A percentile compares a stretch with the other conserved stretches of the same genome.
Evolutionary conservation across 768 basidiomycete species (phyloP).

Genomic region (Mycena leptocephala): DNA sequence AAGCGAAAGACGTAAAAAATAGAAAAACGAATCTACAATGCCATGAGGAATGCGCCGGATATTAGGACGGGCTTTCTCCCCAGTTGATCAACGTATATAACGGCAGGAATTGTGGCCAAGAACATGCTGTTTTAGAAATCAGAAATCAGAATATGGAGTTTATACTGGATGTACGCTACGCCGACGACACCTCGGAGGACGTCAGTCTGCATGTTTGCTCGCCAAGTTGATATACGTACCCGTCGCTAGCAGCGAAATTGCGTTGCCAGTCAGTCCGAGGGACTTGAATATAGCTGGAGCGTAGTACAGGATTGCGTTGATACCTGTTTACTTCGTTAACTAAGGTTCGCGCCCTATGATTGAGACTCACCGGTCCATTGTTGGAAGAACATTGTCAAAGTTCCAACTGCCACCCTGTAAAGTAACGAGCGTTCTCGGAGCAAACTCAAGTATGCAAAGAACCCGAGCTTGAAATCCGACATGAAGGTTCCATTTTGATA

Average conservation of each 20-base stretch:
- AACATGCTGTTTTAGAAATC: constrained; percentile 69
- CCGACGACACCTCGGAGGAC: constrained; percentile 87
- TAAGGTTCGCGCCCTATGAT: neutral
- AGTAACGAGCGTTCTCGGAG: constrained; percentile 70
- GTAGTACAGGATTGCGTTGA: constrained; percentile 85
- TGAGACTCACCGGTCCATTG: constrained; percentile 73
- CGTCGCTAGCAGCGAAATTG: constrained; percentile 66
- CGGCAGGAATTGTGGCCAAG: constrained; percentile 85
- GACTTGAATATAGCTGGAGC: constrained; percentile 79
- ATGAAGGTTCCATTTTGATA: constrained; percentile 73
- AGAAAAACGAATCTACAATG: constrained; percentile 55
- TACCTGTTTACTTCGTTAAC: constrained; percentile 55
- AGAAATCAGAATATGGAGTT: neutral
- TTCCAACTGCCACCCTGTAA: constrained; percentile 75
- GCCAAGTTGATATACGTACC: no score
- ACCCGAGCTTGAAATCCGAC: constrained; percentile 75
- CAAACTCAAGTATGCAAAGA: constrained; percentile 75
- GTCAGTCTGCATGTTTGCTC: no score
- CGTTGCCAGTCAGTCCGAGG: constrained; percentile 75
- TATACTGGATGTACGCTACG: constrained; percentile 68
- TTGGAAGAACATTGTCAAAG: constrained; percentile 83
- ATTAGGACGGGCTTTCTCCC: constrained; percentile 84
- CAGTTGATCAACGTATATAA: constrained; percentile 84
- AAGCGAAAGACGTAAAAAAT: constrained; percentile 30
- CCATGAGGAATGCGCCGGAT: constrained; percentile 85